Base-by-base conservation (phyloP, 805 yeast genomes). In the Cyberlindnera lachancei region DNA sequence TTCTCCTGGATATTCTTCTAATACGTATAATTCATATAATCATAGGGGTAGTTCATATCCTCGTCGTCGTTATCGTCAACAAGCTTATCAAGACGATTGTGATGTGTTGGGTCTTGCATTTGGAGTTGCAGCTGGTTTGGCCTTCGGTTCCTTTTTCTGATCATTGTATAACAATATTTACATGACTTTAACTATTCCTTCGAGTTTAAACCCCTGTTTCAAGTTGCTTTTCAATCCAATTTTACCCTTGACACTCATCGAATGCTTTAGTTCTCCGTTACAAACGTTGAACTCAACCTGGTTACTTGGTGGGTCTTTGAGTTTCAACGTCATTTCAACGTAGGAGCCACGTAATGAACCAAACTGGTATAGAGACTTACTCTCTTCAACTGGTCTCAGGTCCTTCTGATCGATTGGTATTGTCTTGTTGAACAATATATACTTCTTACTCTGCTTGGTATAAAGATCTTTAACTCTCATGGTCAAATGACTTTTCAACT, bases 131-230 rank as follows among this genome's bases (percentile, higher is more conserved):
- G n/a, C n/a, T n/a, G n/a, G n/a, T n/a, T n/a, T n/a, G n/a, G n/a
- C n/a, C n/a, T n/a, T n/a, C n/a, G n/a, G n/a, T n/a, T n/a, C n/a
- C n/a, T n/a, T n/a, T n/a, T n/a, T n/a, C n/a, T n/a, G n/a, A n/a
- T n/a, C n/a, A n/a, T n/a, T n/a, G n/a, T n/a, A n/a, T n/a, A n/a
- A n/a, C n/a, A n/a, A n/a, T n/a, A n/a, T n/a, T n/a, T 21, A 28
- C 18, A 28, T 14, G 9, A 28, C 10, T 7, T 20, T 19, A 16
- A 28, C 30, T 11, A 13, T 15, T 11, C 18, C 24, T 14, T 28
- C 25, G 6, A 28, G 17, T 14, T 28, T 28, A 18, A 28, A 28
- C n/a, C 30, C 24, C 18, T 20, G 23, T 21, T 28, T 28, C 30
- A 28, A 10, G 18, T 16, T 13, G 15, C 20, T 28, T 18, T 12